A percentile compares a stretch with the other conserved stretches of the same genome.
phyloP scores from a whole-genome alignment of 257 asterid genomes.

The Capsicum baccatum region DNA sequence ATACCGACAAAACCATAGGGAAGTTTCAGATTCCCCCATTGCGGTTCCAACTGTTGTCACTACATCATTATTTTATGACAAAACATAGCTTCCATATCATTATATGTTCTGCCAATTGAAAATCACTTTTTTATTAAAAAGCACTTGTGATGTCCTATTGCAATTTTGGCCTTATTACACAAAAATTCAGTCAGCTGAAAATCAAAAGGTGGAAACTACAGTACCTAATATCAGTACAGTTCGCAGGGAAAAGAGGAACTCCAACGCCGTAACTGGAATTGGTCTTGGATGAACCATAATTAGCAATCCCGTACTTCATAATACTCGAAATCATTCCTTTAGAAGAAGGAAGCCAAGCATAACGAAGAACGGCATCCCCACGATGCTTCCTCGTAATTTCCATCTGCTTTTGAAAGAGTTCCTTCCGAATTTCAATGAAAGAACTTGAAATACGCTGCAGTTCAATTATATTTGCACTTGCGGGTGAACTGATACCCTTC shows the following conservation, averaged over 20 bases:
- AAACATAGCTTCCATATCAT: neutral
- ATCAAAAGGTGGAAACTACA: no score
- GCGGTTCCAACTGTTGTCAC: no score
- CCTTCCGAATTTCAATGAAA: constrained; percentile 56
- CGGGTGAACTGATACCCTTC: no score
- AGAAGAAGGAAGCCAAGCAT: constrained; percentile 94
- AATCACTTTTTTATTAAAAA: neutral
- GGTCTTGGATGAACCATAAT: constrained; percentile 43
- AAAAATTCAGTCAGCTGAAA: no score
- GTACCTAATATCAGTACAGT: no score
- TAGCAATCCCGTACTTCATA: constrained; percentile 67
- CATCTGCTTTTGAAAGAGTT: constrained; percentile 74
- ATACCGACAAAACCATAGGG: no score
- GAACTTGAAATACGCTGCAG: no score
- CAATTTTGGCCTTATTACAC: neutral
- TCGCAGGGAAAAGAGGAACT: no score
- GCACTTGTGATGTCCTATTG: neutral
- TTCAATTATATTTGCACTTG: no score
- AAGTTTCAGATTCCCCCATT: no score
- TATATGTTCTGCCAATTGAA: neutral
- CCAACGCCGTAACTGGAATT: no score
- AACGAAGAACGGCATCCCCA: constrained; percentile 71
- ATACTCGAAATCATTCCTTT: constrained; percentile 52
- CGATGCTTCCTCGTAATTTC: constrained; percentile 66
- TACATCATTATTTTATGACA: neutral